Base-by-base conservation (phyloP, 805 yeast species). In the Cyberlindnera japonica region DNA sequence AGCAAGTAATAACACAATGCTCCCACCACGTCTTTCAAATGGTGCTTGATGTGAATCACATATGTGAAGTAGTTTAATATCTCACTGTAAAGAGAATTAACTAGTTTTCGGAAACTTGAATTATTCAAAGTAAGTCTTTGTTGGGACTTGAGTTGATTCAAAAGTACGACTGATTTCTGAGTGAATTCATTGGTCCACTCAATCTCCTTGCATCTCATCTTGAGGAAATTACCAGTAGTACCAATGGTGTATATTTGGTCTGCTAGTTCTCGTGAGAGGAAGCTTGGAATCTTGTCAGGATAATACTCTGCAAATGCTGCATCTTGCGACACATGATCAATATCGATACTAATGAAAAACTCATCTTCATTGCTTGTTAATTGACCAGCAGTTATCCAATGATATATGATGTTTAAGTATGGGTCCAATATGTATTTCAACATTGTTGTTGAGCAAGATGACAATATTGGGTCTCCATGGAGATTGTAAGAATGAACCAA, bases 321-420 rank as follows among this genome's bases (percentile, higher is more conserved):
- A 19, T 7, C 24, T 19, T 26, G 17, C 15, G 16, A 11, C 11
- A 29, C 11, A n/a, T 11, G 5, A 20, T 11, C 23, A 13, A 29
- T 5, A 3, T 9, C 15, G 11, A 29, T 22, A 8, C 27, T 7
- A 9, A 46, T 37, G 19, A 46, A 90, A 53, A 88, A 88, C 47
- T 82, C 91, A 13, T 70, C 71, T 41, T 63, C 64, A 1, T 65
- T 69, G 40, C 75, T 78, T 3, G 67, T 61, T 13, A 88, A 55
- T 37, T 74, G 77, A 1, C 96, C 97, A 31, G 71, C 62, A 1
- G 76, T 58, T 2, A 88, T 56, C 97, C 97, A 91, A 31, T 69
- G 67, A 28, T 70, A 68, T 5, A 85, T 50, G 22, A 79, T 67
- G 28, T 74, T 77, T 40, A 70, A 71, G 56, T 86, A 87, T 1